A percentile compares a stretch with the other conserved stretches of the same genome.
Conservation (phyloP, 116 monocot species). For the Phalaenopsis hybrid region DNA sequence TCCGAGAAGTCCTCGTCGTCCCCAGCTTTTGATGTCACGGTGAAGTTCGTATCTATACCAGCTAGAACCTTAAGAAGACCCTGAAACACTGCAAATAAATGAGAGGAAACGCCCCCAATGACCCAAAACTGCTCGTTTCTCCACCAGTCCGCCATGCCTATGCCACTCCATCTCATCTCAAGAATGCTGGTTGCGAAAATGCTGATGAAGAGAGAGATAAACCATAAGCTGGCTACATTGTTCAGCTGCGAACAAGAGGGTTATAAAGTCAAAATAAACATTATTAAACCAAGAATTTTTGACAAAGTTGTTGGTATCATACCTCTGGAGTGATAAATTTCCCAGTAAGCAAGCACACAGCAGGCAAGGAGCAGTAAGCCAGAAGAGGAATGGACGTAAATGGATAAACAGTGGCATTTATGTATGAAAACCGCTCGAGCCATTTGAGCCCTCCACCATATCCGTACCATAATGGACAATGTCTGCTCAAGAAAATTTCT, state of each 20-base stretch:
- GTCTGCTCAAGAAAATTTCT: constrained; percentile 43
- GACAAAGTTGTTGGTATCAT: not conserved
- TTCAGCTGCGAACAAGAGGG: constrained; percentile 19
- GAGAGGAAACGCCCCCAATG: constrained; percentile 56
- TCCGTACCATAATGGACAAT: constrained; percentile 51
- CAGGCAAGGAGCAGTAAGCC: constrained; percentile 52
- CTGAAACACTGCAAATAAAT: constrained; percentile 55
- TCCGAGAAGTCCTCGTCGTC: constrained; percentile 53
- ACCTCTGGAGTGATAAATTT: constrained; percentile 57
- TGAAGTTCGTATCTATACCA: constrained; percentile 59
- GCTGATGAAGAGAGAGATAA: constrained; percentile 53
- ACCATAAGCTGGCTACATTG: constrained; percentile 57
- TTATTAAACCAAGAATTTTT: not conserved
- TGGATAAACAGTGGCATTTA: constrained; percentile 60
- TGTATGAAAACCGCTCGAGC: constrained; percentile 48
- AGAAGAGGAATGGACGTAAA: constrained; percentile 49
- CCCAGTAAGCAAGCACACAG: constrained; percentile 55
- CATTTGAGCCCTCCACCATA: constrained; percentile 47
- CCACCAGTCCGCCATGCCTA: constrained; percentile 60
- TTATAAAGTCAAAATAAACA: not conserved
- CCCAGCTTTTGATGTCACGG: constrained; percentile 51
- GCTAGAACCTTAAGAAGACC: constrained; percentile 58
- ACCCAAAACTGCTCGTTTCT: constrained; percentile 74
- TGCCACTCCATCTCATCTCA: constrained; percentile 67
- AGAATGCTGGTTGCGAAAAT: constrained; percentile 56